Conservation (phyloP, 495 filamentous ascomycete species). For the Podospora appendiculata region DNA sequence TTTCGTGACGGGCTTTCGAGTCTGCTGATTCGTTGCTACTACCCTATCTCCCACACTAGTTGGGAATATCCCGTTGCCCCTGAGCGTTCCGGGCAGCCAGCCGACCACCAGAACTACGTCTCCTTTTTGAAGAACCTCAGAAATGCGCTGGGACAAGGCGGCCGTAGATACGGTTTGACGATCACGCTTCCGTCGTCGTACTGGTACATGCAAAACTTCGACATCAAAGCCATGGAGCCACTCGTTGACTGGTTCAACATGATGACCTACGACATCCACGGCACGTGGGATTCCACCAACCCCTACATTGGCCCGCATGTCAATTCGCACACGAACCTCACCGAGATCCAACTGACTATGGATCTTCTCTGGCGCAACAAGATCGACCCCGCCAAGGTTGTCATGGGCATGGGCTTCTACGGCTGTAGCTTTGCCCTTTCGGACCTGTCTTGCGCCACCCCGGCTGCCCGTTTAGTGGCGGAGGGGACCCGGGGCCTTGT, state of each 20-base stretch:
- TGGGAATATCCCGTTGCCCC: conserved; percentile 40
- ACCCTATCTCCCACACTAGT: background rate
- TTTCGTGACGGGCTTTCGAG: too few species aligned
- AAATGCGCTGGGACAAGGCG: background rate
- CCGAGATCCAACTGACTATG: conserved; percentile 41
- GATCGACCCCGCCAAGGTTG: conserved; percentile 33
- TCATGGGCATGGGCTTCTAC: conserved; percentile 45
- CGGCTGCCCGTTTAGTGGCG: conserved; percentile 18
- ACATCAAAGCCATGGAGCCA: conserved; percentile 29
- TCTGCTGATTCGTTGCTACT: too few species aligned
- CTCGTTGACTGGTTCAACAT: conserved; percentile 46
- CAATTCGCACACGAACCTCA: conserved; percentile 45
- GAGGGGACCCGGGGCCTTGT: conserved; percentile 15
- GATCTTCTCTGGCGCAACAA: conserved; percentile 45
- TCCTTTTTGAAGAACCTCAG: conserved; percentile 7
- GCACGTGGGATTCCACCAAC: conserved; percentile 15
- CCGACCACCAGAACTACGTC: conserved; percentile 32
- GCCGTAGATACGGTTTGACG: conserved; percentile 4
- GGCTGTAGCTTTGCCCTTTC: conserved; percentile 28
- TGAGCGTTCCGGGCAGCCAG: conserved; percentile 28
- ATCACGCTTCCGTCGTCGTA: conserved; percentile 42
- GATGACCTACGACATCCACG: conserved; percentile 47
- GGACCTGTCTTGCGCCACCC: conserved; percentile 7
- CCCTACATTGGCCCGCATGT: conserved; percentile 22
- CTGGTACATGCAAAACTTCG: conserved; percentile 51